Base-by-base conservation (phyloP, 2,329 filamentous ascomycete species). In the Ilyonectria robusta region DNA sequence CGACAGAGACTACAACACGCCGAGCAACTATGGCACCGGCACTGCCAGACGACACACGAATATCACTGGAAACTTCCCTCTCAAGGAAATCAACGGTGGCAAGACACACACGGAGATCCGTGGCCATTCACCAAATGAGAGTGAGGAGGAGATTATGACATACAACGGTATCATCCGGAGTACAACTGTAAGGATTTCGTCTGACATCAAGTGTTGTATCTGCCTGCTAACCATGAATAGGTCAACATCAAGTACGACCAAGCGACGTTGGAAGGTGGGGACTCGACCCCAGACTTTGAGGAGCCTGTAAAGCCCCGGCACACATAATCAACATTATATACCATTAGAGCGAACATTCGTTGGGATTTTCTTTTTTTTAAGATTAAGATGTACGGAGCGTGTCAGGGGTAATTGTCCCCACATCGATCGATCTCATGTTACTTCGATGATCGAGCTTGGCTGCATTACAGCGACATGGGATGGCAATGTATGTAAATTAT, bases 81-180 rank as follows among this genome's bases (percentile, higher is more conserved):
- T 73, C 26, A 73, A 70, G 35, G 66, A 74, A 5, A 65, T 74
- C 40, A 63, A 66, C 10, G 29, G 56, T 5, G 50, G 37, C 31
- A 72, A 65, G 51, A 72, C 71, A 2, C 63, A 66, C 2, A 67
- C 70, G 1, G 71, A 72, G 59, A 72, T 71, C 17, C 70, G 71
- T 6, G 69, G 71, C 11, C 71, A 72, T 19, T 68, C 68, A 0
- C 72, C 70, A 0, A 74, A 72, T n/a, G 72, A 61, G 0, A 74
- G 72, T 1, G 72, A 74, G n/a, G 72, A 74, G 3, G 72, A 74
- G 37, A 74, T 74, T 5, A 74, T 74, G 72, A 74, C 72, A 1
- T 72, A 74, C 3, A 74, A 74, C 11, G 71, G 72, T 4, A 74
- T 74, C 19, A 59, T 74, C 4, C 56, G 71, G 15, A 73, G 71